phyloP scores from a whole-genome alignment of 116 monocot genomes.

The Papilionanthe hybrid region DNA sequence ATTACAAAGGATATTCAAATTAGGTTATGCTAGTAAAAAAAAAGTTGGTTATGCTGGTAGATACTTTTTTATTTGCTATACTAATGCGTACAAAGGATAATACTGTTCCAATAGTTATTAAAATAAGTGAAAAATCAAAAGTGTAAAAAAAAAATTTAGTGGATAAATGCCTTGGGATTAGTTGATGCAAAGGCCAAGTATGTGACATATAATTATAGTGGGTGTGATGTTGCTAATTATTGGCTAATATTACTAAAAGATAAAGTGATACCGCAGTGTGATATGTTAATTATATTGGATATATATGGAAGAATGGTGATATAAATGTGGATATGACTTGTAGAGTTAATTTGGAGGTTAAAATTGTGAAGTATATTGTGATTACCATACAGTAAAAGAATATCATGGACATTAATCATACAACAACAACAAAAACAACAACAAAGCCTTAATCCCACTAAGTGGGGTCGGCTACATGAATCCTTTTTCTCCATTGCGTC shows the following conservation, averaged over 20 bases:
- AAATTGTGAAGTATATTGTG: background rate
- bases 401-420: background rate
- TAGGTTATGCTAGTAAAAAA: background rate
- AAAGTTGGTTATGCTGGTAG: background rate
- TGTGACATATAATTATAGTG: background rate
- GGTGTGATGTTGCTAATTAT: background rate
- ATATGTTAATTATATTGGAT: background rate
- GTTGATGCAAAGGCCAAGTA: background rate
- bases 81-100: background rate
- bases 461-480: too few species aligned
- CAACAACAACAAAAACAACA: too few species aligned
- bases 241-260: background rate
- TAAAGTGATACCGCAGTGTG: background rate
- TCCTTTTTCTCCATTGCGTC: too few species aligned
- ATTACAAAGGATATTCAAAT: background rate
- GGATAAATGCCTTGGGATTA: background rate
- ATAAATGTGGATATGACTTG: background rate
- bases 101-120: background rate
- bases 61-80: background rate
- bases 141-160: background rate
- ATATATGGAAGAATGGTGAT: background rate
- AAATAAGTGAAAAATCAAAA: background rate
- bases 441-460: too few species aligned
- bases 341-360: background rate
- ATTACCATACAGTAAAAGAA: background rate